Conservation (phyloP, 2,329 filamentous ascomycete species). For the Colletotrichum destructivum region DNA sequence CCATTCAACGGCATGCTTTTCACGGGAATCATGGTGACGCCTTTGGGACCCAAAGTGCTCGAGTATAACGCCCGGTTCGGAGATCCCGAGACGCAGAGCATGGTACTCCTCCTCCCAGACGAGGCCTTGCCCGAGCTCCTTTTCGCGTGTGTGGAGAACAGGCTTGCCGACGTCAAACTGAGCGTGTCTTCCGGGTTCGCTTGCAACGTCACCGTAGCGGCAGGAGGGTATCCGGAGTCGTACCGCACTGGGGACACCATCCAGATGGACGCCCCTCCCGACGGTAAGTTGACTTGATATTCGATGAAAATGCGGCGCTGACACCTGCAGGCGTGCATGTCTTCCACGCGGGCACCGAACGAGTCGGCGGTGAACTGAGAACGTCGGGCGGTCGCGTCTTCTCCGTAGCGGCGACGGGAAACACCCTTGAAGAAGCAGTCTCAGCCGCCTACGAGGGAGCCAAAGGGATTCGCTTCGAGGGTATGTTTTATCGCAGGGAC, state of each 20-base stretch:
- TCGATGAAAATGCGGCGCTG: neutral
- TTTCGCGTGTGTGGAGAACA: slow-evolving; percentile 85
- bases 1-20: slow-evolving; percentile 84
- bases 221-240: slow-evolving; percentile 89
- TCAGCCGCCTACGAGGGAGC: slow-evolving; percentile 90
- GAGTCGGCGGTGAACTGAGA: slow-evolving; percentile 74
- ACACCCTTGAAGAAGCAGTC: slow-evolving; percentile 85
- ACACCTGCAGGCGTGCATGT: slow-evolving; percentile 70
- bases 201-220: slow-evolving; percentile 93
- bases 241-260: slow-evolving; percentile 84
- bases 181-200: slow-evolving; percentile 80
- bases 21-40: slow-evolving; percentile 94
- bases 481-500: slow-evolving; percentile 93
- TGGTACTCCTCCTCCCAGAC: slow-evolving; percentile 83
- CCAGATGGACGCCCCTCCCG: slow-evolving; percentile 55
- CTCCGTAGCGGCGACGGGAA: slow-evolving; percentile 84
- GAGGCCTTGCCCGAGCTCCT: slow-evolving; percentile 91
- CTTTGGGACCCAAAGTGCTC: slow-evolving; percentile 83
- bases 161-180: slow-evolving; percentile 78
- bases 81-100: slow-evolving; percentile 91
- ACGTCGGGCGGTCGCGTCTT: slow-evolving; percentile 94
- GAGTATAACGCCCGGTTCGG: slow-evolving; percentile 97
- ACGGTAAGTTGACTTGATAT: neutral
- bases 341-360: slow-evolving; percentile 92
- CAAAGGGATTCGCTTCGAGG: slow-evolving; percentile 83